These are phyloP conservation scores for Quercus variabilis DNA, from an alignment of 306 rosid species.

Conservation along the genomic window DNA sequence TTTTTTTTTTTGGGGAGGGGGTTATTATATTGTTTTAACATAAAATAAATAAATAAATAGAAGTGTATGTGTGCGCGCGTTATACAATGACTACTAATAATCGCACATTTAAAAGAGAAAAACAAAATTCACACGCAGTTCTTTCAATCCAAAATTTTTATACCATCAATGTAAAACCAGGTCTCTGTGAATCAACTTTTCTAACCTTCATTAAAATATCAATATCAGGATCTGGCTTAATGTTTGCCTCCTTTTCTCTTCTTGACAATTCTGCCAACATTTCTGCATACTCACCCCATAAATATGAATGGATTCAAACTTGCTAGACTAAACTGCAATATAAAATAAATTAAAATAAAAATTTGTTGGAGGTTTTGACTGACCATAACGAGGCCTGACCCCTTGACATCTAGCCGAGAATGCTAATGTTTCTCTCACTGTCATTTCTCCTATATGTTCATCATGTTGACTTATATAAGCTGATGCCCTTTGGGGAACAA, in stretches of 20 bases:
- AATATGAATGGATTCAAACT: background rate
- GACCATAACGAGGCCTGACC: conserved; percentile 51
- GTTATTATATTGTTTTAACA: too few species aligned
- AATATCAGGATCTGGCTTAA: conserved; percentile 82
- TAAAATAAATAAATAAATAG: too few species aligned
- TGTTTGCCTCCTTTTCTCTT: conserved; percentile 77
- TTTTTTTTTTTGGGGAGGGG: too few species aligned
- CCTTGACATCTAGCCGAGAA: conserved; percentile 95
- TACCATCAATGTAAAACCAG: too few species aligned
- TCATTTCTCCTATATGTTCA: conserved; percentile 85
- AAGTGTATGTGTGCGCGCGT: too few species aligned
- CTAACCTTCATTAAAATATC: conserved; percentile 87
- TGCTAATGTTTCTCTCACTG: conserved; percentile 87
- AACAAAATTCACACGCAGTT: too few species aligned
- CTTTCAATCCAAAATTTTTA: too few species aligned
- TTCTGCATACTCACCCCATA: conserved; percentile 32
- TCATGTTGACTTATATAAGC: conserved; percentile 83
- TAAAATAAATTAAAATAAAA: too few species aligned
- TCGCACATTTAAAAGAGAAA: too few species aligned
- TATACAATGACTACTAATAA: too few species aligned
- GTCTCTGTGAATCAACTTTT: too few species aligned
- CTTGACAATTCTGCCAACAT: conserved; percentile 70
- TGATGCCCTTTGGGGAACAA: conserved; percentile 76
- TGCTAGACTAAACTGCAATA: background rate
- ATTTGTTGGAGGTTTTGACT: background rate